A percentile compares a stretch with the other conserved stretches of the same genome.
Evolutionary conservation across 805 yeast genomes (phyloP).

Genomic region (Peterozyma xylosa): DNA sequence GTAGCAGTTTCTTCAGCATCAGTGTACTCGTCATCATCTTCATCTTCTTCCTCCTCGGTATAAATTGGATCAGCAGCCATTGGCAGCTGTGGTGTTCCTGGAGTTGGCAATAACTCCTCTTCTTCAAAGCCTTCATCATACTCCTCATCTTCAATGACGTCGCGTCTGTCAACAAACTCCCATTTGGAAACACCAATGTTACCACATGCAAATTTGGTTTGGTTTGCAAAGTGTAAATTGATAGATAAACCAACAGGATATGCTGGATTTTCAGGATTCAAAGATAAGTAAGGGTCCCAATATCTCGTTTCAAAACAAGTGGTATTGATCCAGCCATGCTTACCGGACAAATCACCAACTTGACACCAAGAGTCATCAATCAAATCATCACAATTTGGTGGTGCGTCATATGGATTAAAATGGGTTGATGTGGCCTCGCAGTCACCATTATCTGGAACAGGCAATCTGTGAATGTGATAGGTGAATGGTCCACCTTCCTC

Average conservation of each 20-base stretch:
- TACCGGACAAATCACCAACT: slow-evolving; percentile 73
- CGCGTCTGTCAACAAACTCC: slow-evolving; percentile 14
- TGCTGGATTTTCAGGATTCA: slow-evolving; percentile 47
- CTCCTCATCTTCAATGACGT: slow-evolving; percentile 11
- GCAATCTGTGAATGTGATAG: slow-evolving; percentile 59
- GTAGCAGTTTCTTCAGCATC: no score
- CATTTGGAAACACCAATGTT: slow-evolving; percentile 32
- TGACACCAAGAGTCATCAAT: slow-evolving; percentile 52
- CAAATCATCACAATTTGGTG: slow-evolving; percentile 41
- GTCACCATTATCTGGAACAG: slow-evolving; percentile 40
- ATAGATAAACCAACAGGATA: slow-evolving; percentile 52
- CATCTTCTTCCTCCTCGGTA: no score
- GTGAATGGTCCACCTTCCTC: slow-evolving; percentile 57
- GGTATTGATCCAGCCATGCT: slow-evolving; percentile 66
- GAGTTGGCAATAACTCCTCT: slow-evolving; percentile 6
- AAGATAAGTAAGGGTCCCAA: slow-evolving; percentile 58
- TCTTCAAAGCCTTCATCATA: slow-evolving; percentile 13
- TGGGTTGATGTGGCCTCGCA: slow-evolving; percentile 52
- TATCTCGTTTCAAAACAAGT: slow-evolving; percentile 61
- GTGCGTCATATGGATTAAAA: slow-evolving; percentile 59
- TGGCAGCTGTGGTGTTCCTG: no score
- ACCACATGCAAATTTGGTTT: slow-evolving; percentile 57
- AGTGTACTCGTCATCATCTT: no score
- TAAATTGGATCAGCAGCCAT: neutral
- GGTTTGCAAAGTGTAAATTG: slow-evolving; percentile 46